Conservation (phyloP, 306 rosid genomes). For the Quercus dentata region DNA sequence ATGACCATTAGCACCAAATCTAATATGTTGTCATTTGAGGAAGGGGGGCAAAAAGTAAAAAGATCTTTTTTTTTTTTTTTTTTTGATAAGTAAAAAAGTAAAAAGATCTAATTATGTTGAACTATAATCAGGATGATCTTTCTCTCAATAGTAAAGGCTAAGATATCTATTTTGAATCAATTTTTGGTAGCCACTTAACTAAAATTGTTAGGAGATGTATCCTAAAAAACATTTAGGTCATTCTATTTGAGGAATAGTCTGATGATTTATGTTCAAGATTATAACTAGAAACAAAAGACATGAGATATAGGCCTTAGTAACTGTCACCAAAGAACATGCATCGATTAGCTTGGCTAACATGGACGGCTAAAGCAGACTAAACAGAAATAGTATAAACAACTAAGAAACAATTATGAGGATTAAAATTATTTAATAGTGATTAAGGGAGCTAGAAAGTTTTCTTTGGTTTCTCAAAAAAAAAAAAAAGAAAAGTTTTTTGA, state of each 20-base stretch:
- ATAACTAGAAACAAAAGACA: not conserved
- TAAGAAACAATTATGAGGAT: not conserved
- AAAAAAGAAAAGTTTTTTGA: not conserved
- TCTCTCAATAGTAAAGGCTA: not conserved
- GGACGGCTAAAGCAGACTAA: not conserved
- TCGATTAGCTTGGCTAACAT: not conserved
- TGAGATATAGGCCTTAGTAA: not conserved
- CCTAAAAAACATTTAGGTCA: not conserved
- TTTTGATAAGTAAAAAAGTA: too few relatives aligned
- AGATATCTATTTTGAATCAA: not conserved
- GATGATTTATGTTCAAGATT: not conserved
- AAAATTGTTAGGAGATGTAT: not conserved
- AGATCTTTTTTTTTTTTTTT: not conserved
- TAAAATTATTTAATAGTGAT: not conserved
- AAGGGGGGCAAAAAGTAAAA: too few relatives aligned
- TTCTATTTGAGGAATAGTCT: not conserved
- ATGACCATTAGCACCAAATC: not conserved
- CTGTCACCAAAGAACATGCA: not conserved
- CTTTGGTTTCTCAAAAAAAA: too few relatives aligned
- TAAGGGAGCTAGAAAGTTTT: not conserved
- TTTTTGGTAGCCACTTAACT: not conserved
- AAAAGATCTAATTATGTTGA: not conserved
- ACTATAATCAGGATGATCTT: not conserved
- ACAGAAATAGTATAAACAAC: not conserved
- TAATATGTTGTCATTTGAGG: too few relatives aligned